phyloP scores from a whole-genome alignment of 2,329 filamentous ascomycete species.

The Apiospora hydei region DNA sequence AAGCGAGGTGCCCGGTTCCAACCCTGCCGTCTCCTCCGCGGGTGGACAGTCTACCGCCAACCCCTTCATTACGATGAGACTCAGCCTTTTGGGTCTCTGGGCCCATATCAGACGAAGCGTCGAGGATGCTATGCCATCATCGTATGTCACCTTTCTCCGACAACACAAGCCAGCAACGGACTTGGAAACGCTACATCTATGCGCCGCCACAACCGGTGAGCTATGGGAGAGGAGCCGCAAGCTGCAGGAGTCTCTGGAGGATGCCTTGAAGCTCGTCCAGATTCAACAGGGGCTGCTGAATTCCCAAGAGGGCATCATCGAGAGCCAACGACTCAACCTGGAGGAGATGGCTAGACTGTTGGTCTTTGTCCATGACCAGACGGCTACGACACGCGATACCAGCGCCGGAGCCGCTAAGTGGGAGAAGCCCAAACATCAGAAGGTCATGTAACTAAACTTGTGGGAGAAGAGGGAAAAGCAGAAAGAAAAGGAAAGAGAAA shows the following conservation, averaged over 20 bases:
- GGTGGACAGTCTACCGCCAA: not conserved
- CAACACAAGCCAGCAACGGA: not conserved
- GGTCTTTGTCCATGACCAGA: not conserved
- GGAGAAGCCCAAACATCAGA: not conserved
- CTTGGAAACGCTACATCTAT: not conserved
- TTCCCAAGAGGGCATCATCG: constrained; percentile 21
- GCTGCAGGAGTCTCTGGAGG: constrained; percentile 15
- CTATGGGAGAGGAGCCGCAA: constrained; percentile 17
- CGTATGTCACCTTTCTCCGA: not conserved
- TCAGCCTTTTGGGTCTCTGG: not conserved
- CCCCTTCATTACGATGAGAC: not conserved
- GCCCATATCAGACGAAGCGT: not conserved
- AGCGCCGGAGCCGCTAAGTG: not conserved
- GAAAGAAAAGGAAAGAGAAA: not conserved
- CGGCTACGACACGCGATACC: not conserved
- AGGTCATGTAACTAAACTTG: not conserved
- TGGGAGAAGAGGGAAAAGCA: not conserved
- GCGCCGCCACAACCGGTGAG: not conserved
- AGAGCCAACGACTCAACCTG: constrained; percentile 16
- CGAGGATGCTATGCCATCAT: not conserved
- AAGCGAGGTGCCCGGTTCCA: not conserved
- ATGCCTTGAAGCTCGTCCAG: not conserved
- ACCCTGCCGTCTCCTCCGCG: not conserved
- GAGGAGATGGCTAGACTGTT: constrained; percentile 18
- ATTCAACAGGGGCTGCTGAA: constrained; percentile 24